Evolutionary conservation across 305 asterid genomes (phyloP), one percentile per base, ranked within the genome.

Genomic region (Plantago rigida): DNA sequence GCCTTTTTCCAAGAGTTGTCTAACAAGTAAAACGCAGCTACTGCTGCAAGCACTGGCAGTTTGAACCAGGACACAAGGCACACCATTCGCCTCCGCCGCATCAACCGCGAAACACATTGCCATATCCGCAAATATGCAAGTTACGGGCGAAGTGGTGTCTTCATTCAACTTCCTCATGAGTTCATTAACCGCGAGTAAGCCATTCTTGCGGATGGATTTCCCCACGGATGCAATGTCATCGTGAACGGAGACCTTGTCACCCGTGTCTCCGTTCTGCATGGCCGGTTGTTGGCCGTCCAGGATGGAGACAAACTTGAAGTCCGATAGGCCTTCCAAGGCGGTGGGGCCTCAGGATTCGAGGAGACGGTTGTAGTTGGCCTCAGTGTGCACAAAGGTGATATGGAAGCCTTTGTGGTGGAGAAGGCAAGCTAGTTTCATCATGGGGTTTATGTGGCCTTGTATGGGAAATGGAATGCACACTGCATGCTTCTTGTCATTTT

Each of bases 1-100:
- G 12, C 80, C 84, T 31, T 77, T 67, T 4, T 46, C 52, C 34
- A 22, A 79, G 79, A 3, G 69, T 63, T 0, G 17, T 56, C 29
- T 55, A 58, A 17, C 74, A 62, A 28, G 69, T 47, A 47, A 69
- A 67, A 0, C 73, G 78, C 72, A 73, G 64, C 55, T 74, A 62
- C 39, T 31, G 3, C 75, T 82, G 56, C 78, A 72, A 22, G 82
- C 82, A 56, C 78, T 72, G 3, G 74, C 70, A 0, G 85, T 80
- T 14, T 64, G 77, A 28, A 77, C 65, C 22, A 64, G 52, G 12
- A 72, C 60, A 47, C 51, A 68, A 8, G 79, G 82, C 52, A 80
- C 39, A 0, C 51, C 57, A 13, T 77, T 29, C 13, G 59, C 58
- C 5, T 72, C 65, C 0, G 85, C 80, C 0, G 77, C 82, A 19